Percentiles rank a stretch among this genome's conserved stretches.
These are phyloP conservation scores for Vanilla planifolia DNA, from an alignment of 106 monocot genomes.

Conservation along the genomic window DNA sequence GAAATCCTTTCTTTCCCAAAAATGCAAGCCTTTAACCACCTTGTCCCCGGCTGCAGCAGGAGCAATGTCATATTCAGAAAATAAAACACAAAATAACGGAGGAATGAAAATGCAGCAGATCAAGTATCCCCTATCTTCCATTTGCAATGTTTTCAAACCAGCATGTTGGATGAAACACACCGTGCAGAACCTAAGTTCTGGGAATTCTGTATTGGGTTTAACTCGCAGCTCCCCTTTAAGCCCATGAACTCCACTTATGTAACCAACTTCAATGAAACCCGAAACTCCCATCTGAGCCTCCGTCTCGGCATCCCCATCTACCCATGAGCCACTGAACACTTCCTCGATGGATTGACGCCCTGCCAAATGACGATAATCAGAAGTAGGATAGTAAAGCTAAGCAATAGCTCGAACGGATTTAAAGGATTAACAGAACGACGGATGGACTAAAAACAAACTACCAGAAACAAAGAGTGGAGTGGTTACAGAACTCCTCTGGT, in stretches of 20 bases:
- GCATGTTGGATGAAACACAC: neutral
- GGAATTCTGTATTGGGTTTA: slow-evolving; percentile 48
- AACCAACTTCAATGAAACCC: slow-evolving; percentile 44
- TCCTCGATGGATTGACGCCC: neutral
- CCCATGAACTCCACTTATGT: slow-evolving; percentile 41
- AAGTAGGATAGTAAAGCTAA: neutral
- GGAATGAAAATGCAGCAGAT: neutral
- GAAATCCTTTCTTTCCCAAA: slow-evolving; percentile 44
- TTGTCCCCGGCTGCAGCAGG: slow-evolving; percentile 53
- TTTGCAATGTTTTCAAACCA: too few species aligned
- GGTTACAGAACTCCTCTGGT: neutral
- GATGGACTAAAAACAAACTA: neutral
- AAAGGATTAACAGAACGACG: neutral
- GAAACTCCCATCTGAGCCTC: neutral
- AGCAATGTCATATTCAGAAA: neutral
- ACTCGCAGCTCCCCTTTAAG: slow-evolving; percentile 52
- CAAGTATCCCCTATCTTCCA: too few species aligned
- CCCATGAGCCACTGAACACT: neutral
- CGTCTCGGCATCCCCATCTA: neutral
- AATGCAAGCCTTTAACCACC: slow-evolving; percentile 71
- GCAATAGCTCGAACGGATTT: neutral
- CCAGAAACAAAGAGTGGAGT: neutral
- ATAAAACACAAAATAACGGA: neutral
- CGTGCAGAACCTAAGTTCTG: slow-evolving; percentile 44
- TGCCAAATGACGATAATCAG: neutral